Conservation (phyloP, 768 basidiomycete species). For the Rhizopogon sp. region DNA sequence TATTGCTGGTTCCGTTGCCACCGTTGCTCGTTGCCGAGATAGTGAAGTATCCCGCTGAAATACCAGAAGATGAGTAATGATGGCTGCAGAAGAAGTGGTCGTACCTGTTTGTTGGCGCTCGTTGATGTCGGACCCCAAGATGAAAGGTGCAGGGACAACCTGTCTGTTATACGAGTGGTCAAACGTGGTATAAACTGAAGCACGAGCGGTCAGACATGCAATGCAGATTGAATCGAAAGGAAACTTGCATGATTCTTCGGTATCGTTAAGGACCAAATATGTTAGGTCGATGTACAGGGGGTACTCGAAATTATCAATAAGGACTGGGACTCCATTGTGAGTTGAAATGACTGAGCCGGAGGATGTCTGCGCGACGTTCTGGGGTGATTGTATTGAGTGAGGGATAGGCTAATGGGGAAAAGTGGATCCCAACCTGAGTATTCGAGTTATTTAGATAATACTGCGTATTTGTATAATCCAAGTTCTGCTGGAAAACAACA, state of each 20-base stretch:
- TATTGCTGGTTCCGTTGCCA: constrained; percentile 69
- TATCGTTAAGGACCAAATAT: constrained; percentile 25
- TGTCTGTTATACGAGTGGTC: constrained; percentile 68
- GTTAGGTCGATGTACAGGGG: constrained; percentile 43
- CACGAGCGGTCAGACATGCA: background rate
- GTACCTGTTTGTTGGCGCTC: constrained; percentile 57
- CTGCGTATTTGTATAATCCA: constrained; percentile 60
- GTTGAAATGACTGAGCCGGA: constrained; percentile 42
- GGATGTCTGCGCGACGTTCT: constrained; percentile 49
- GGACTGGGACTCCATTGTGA: constrained; percentile 39
- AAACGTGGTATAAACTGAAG: constrained; percentile 44
- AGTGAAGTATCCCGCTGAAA: constrained; percentile 47
- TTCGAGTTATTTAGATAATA: constrained; percentile 45
- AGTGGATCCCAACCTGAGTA: constrained; percentile 24
- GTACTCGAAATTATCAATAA: constrained; percentile 50
- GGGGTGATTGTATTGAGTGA: background rate
- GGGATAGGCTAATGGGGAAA: background rate
- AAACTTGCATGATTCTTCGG: constrained; percentile 15
- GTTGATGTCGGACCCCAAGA: constrained; percentile 50
- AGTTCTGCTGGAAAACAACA: constrained; percentile 58
- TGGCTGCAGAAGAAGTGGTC: constrained; percentile 8
- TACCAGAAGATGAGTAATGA: background rate
- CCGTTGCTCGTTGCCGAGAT: constrained; percentile 40
- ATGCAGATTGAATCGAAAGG: background rate
- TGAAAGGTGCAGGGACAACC: constrained; percentile 53